phyloP scores from a whole-genome alignment of 331 rosid species.

The Cydonia oblonga region DNA sequence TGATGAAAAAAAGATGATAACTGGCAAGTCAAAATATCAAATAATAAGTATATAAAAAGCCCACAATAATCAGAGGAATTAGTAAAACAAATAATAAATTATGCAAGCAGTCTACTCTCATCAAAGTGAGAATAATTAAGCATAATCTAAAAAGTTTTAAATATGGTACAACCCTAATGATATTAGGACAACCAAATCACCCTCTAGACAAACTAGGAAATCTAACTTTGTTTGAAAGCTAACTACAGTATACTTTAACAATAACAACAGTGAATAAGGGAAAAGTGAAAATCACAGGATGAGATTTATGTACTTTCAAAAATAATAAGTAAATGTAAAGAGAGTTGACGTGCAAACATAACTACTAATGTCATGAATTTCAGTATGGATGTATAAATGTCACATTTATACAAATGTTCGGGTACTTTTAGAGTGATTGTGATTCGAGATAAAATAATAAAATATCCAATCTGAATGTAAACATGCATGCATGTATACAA shows the following conservation, averaged over 20 bases:
- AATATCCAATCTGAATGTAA: neutral
- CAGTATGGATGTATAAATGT: neutral
- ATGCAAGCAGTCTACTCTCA: neutral
- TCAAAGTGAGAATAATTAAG: neutral
- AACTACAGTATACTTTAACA: neutral
- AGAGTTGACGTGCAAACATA: neutral
- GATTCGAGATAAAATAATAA: neutral
- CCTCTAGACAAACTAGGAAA: neutral
- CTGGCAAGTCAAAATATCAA: neutral
- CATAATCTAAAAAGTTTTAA: neutral
- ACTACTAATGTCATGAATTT: neutral
- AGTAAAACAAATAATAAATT: neutral
- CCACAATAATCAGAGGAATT: neutral
- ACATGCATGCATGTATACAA: neutral
- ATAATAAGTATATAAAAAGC: neutral
- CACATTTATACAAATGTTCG: no score
- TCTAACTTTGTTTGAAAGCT: neutral
- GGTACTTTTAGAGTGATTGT: neutral
- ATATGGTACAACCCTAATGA: neutral
- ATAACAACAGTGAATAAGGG: neutral
- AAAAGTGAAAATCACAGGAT: neutral
- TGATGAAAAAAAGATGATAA: neutral
- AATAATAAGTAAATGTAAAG: neutral
- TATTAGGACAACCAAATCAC: neutral
- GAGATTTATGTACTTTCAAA: neutral